A percentile compares a stretch with the other conserved stretches of the same genome.
Evolutionary conservation across 768 basidiomycete species (phyloP).

Genomic region (Mycena metata): DNA sequence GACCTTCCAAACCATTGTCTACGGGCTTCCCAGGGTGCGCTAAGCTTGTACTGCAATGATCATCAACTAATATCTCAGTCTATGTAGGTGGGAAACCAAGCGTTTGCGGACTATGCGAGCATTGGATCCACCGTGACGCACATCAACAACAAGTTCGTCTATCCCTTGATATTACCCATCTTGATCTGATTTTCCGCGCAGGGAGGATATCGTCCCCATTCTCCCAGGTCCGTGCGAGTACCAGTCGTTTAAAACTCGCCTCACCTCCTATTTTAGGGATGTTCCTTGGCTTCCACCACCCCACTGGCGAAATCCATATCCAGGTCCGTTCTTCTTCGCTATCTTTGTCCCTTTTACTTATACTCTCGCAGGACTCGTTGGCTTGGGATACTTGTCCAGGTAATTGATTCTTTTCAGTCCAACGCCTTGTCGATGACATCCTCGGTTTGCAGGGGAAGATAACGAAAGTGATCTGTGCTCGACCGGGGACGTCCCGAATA

Average conservation of each 20-base stretch:
- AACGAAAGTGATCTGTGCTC: slow-evolving; percentile 66
- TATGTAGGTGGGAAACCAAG: slow-evolving; percentile 69
- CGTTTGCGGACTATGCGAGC: slow-evolving; percentile 71
- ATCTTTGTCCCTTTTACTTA: too few species aligned
- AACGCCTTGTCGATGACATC: slow-evolving; percentile 15
- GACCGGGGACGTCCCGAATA: slow-evolving; percentile 64
- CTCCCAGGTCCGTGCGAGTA: slow-evolving; percentile 48
- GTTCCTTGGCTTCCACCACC: slow-evolving; percentile 62
- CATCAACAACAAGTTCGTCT: slow-evolving; percentile 64
- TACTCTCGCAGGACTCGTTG: too few species aligned
- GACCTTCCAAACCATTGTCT: slow-evolving; percentile 53
- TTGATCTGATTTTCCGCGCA: slow-evolving; percentile 1
- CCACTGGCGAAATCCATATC: slow-evolving; percentile 57
- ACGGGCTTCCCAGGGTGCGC: slow-evolving; percentile 59
- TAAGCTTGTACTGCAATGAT: slow-evolving; percentile 16
- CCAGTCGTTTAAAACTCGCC: slow-evolving; percentile 20
- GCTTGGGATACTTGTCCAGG: slow-evolving; percentile 71
- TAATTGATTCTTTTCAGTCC: slow-evolving; percentile 22
- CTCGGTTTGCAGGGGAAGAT: slow-evolving; percentile 65
- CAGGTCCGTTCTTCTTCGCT: slow-evolving; percentile 34
- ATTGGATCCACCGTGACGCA: slow-evolving; percentile 59
- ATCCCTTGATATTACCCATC: background rate
- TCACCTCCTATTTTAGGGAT: slow-evolving; percentile 45
- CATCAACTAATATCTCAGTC: slow-evolving; percentile 22
- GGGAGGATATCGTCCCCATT: slow-evolving; percentile 57